Evolutionary conservation across 2,329 filamentous ascomycete genomes (phyloP).

Genomic region (Erysiphe pulchra): DNA sequence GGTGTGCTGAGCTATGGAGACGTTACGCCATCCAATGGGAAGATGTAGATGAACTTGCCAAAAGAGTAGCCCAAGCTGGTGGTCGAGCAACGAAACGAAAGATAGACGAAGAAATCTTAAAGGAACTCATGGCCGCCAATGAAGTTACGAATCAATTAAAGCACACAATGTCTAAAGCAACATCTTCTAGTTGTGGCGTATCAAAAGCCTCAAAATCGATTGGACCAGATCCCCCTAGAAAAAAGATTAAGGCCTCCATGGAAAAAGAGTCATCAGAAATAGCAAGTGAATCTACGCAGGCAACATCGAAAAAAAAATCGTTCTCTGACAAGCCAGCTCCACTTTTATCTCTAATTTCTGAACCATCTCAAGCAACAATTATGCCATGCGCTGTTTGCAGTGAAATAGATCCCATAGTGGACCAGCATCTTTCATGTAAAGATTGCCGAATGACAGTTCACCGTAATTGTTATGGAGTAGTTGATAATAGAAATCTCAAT

Average conservation of each 20-base stretch:
- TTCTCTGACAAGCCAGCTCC: constrained; percentile 3
- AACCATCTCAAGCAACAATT: constrained; percentile 50
- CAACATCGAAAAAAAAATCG: constrained; percentile 17
- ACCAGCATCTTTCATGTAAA: constrained; percentile 52
- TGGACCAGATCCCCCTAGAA: constrained; percentile 22
- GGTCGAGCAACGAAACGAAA: constrained; percentile 68
- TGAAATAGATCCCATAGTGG: constrained; percentile 42
- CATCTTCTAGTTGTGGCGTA: constrained; percentile 7
- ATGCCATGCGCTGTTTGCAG: constrained; percentile 72
- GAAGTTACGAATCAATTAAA: constrained; percentile 25
- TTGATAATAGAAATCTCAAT: constrained; percentile 33
- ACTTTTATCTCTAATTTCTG: constrained; percentile 42
- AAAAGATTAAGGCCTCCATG: constrained; percentile 13
- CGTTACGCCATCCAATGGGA: constrained; percentile 94
- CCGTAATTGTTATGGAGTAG: constrained; percentile 72
- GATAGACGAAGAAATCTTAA: constrained; percentile 73
- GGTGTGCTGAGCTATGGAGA: constrained; percentile 83
- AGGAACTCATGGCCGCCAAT: constrained; percentile 40
- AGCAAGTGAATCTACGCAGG: constrained; percentile 4
- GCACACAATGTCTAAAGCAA: constrained; percentile 1
- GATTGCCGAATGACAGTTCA: constrained; percentile 86
- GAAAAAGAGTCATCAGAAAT: constrained; percentile 1
- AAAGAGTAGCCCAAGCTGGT: constrained; percentile 58
- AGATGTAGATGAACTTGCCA: constrained; percentile 70
- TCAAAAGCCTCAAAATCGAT: constrained; percentile 13